A percentile compares a stretch with the other conserved stretches of the same genome.
phyloP scores from a whole-genome alignment of 768 basidiomycete species.

The Hypholoma sublateritium region DNA sequence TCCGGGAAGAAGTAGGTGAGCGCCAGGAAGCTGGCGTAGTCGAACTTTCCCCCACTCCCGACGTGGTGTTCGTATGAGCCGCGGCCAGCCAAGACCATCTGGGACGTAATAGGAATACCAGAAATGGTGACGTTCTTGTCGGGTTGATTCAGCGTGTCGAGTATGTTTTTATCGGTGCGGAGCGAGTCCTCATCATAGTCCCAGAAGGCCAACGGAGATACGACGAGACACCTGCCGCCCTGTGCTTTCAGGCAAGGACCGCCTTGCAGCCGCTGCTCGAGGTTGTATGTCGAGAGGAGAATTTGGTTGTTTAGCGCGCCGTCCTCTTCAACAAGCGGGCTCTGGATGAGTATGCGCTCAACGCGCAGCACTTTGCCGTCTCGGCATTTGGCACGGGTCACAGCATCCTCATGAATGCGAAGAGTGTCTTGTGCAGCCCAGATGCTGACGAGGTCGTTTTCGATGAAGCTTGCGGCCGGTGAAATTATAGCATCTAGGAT shows the following conservation, averaged over 20 bases:
- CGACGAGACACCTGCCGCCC: conserved; percentile 60
- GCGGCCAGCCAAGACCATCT: conserved; percentile 78
- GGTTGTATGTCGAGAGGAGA: conserved; percentile 59
- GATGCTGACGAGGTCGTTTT: conserved; percentile 66
- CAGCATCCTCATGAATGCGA: conserved; percentile 66
- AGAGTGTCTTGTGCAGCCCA: conserved; percentile 70
- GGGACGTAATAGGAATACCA: conserved; percentile 64
- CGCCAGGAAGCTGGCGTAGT: conserved; percentile 70
- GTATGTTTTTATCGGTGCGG: conserved; percentile 51
- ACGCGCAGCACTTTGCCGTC: conserved; percentile 69
- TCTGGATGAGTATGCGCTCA: conserved; percentile 75
- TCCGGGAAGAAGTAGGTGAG: conserved; percentile 85
- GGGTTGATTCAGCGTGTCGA: conserved; percentile 53
- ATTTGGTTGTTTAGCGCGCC: conserved; percentile 62
- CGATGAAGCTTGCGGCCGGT: conserved; percentile 49
- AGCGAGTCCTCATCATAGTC: conserved; percentile 56
- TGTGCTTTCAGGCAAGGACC: conserved; percentile 54
- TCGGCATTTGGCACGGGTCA: conserved; percentile 71
- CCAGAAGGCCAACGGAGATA: conserved; percentile 81
- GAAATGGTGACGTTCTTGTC: conserved; percentile 53
- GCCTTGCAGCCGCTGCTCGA: conserved; percentile 58
- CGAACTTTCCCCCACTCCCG: conserved; percentile 43
- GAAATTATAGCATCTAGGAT: conserved; percentile 66
- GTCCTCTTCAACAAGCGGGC: conserved; percentile 43
- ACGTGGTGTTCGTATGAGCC: conserved; percentile 52